Evolutionary conservation across 1,284 basidiomycete genomes (phyloP), one percentile per base, ranked within the genome.

Genomic region (Pyrrhoderma noxium): DNA sequence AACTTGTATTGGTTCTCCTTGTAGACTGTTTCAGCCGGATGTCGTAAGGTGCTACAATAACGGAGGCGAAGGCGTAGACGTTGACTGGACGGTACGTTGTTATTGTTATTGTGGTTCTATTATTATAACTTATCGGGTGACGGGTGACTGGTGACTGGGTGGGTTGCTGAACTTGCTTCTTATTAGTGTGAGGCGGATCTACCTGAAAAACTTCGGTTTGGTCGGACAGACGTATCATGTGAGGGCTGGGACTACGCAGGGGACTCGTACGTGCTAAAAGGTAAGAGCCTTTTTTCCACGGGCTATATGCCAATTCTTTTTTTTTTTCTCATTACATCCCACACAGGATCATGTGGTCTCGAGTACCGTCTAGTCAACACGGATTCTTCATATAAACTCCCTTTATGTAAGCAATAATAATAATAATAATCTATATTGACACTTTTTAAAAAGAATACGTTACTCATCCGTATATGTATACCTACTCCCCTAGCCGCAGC

Each of bases 101-200:
- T 40, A 31, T 4, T 39, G 22, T 25, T 22, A 19, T 19, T 21
- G 23, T 45, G 18, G 13, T n/a, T 31, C 41, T 19, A 40, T 37
- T 45, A 8, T 23, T 18, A 8, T 23, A 9, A 31, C 38, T 52
- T 16, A 52, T 40, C n/a, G n/a, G n/a, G n/a, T n/a, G n/a, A n/a
- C n/a, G n/a, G n/a, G n/a, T n/a, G n/a, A n/a, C n/a, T n/a, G n/a
- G n/a, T n/a, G n/a, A n/a, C n/a, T n/a, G n/a, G n/a, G n/a, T n/a
- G n/a, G n/a, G n/a, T n/a, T n/a, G n/a, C n/a, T n/a, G n/a, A n/a
- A n/a, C n/a, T n/a, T n/a, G n/a, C n/a, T n/a, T n/a, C n/a, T n/a
- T n/a, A n/a, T n/a, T 55, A 91, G 84, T 97, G 93, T 65, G 82
- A 91, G 63, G 89, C 93, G 5, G 93, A 97, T 63, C 70, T 97